Conservation (phyloP, 371 early-diverging fungal genomes). For the Syncephalastrum sp. region DNA sequence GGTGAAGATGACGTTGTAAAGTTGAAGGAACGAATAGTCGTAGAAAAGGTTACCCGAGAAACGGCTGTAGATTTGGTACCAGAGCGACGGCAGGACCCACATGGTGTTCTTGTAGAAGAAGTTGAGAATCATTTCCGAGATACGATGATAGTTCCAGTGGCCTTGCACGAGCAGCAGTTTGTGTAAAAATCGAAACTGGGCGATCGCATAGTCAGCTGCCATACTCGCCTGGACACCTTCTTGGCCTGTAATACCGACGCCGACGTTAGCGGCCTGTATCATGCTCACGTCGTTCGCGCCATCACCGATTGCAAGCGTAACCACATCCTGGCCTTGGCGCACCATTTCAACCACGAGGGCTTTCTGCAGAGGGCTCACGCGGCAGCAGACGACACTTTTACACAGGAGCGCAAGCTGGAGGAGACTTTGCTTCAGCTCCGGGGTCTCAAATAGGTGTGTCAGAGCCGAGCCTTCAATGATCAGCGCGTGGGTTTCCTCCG, state of each 20-base stretch:
- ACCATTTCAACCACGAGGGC: slow-evolving; percentile 93
- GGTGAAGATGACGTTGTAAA: slow-evolving; percentile 82
- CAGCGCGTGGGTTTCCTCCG: slow-evolving; percentile 58
- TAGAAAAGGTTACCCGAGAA: slow-evolving; percentile 85
- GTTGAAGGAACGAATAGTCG: slow-evolving; percentile 81
- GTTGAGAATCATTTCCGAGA: slow-evolving; percentile 74
- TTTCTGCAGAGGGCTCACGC: slow-evolving; percentile 96
- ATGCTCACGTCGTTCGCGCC: slow-evolving; percentile 94
- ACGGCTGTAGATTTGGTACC: slow-evolving; percentile 83
- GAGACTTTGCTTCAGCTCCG: slow-evolving; percentile 57
- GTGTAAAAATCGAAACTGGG: slow-evolving; percentile 77
- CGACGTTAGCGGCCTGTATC: slow-evolving; percentile 90
- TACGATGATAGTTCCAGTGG: slow-evolving; percentile 82
- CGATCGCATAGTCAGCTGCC: slow-evolving; percentile 89
- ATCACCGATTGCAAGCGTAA: slow-evolving; percentile 93
- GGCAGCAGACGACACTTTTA: slow-evolving; percentile 91
- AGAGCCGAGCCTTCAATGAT: slow-evolving; percentile 92
- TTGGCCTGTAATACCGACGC: slow-evolving; percentile 93
- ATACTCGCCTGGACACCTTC: slow-evolving; percentile 92
- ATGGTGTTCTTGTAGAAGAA: slow-evolving; percentile 84
- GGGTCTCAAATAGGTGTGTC: slow-evolving; percentile 69
- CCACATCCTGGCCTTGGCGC: slow-evolving; percentile 70
- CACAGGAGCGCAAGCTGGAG: slow-evolving; percentile 80
- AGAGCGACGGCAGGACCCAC: slow-evolving; percentile 77
- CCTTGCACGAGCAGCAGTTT: slow-evolving; percentile 80